phyloP scores from a whole-genome alignment of 2,329 filamentous ascomycete genomes.

The Parascedosporium putredinis region DNA sequence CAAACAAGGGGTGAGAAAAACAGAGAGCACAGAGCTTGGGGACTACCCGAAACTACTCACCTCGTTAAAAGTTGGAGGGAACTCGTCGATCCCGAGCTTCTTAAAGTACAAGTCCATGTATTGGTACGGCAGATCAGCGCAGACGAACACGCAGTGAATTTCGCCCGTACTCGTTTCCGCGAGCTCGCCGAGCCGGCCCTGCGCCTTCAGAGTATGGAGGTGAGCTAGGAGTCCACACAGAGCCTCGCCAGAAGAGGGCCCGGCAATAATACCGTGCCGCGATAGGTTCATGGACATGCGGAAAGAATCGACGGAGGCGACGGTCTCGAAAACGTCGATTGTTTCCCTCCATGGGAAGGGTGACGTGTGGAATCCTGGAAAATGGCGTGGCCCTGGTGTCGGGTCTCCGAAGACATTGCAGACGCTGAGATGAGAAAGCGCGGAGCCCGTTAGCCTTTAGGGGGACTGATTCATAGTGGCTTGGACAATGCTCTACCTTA shows the following conservation, averaged over 20 bases:
- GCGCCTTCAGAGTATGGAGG: slow-evolving; percentile 35
- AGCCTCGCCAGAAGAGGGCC: slow-evolving; percentile 50
- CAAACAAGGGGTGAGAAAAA: not conserved
- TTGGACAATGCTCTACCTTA: not conserved
- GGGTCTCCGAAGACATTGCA: slow-evolving; percentile 7
- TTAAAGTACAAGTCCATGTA: slow-evolving; percentile 51
- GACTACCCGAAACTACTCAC: not conserved
- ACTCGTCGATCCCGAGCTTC: slow-evolving; percentile 37
- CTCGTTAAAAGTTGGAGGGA: slow-evolving; percentile 30
- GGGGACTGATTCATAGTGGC: not conserved
- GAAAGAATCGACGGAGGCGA: slow-evolving; percentile 43
- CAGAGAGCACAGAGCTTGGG: not conserved
- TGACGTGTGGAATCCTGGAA: slow-evolving; percentile 4
- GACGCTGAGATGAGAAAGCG: too few species aligned
- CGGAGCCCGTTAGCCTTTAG: too few species aligned
- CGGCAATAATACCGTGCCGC: slow-evolving; percentile 48
- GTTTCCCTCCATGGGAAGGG: slow-evolving; percentile 44
- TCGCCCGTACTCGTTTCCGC: slow-evolving; percentile 32
- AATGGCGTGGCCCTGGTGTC: slow-evolving; percentile 3
- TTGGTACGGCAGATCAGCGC: slow-evolving; percentile 53
- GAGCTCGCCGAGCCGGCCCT: slow-evolving; percentile 34
- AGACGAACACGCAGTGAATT: slow-evolving; percentile 46
- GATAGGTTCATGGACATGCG: slow-evolving; percentile 42
- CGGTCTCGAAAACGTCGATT: slow-evolving; percentile 44
- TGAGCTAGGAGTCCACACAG: slow-evolving; percentile 21